Evolutionary conservation across 2,329 filamentous ascomycete genomes (phyloP).

Genomic region (Aspergillus texensis): DNA sequence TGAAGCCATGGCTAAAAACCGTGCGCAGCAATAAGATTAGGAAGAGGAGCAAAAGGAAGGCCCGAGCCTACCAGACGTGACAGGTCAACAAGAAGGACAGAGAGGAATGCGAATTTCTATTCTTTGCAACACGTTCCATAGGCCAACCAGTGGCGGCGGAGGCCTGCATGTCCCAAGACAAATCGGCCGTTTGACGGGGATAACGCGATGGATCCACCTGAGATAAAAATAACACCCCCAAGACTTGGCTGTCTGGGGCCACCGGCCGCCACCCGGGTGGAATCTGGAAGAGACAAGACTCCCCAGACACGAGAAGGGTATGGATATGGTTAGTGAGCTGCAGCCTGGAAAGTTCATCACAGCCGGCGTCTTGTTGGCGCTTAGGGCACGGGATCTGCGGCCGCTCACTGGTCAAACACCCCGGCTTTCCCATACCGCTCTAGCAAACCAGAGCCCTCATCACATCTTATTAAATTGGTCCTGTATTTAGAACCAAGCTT

Average conservation of each 20-base stretch:
- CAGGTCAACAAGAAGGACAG: slow-evolving; percentile 17
- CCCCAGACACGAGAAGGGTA: slow-evolving; percentile 20
- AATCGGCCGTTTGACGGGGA: slow-evolving; percentile 15
- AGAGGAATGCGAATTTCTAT: slow-evolving; percentile 29
- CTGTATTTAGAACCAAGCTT: slow-evolving; percentile 1
- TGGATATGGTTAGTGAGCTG: slow-evolving; percentile 20
- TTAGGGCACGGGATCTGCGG: slow-evolving; percentile 20
- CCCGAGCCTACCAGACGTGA: slow-evolving; percentile 20
- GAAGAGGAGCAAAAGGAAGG: slow-evolving; percentile 17
- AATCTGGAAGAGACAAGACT: slow-evolving; percentile 4
- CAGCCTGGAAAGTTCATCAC: slow-evolving; percentile 36
- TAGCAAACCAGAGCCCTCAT: slow-evolving; percentile 20
- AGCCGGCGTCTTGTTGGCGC: slow-evolving; percentile 34
- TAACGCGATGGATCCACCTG: slow-evolving; percentile 23
- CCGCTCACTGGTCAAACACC: slow-evolving; percentile 18
- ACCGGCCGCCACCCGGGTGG: not conserved
- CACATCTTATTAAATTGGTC: slow-evolving; percentile 12
- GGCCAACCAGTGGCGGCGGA: slow-evolving; percentile 21
- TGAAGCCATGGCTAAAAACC: slow-evolving; percentile 31
- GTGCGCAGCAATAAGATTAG: slow-evolving; percentile 23
- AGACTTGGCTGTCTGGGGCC: slow-evolving; percentile 13
- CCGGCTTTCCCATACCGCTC: slow-evolving; percentile 5
- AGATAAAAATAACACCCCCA: slow-evolving; percentile 24
- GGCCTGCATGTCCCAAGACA: slow-evolving; percentile 18
- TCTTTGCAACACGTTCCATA: slow-evolving; percentile 30